Base-by-base conservation (phyloP, 106 monocot species). In the Xerophyta viscosa region DNA sequence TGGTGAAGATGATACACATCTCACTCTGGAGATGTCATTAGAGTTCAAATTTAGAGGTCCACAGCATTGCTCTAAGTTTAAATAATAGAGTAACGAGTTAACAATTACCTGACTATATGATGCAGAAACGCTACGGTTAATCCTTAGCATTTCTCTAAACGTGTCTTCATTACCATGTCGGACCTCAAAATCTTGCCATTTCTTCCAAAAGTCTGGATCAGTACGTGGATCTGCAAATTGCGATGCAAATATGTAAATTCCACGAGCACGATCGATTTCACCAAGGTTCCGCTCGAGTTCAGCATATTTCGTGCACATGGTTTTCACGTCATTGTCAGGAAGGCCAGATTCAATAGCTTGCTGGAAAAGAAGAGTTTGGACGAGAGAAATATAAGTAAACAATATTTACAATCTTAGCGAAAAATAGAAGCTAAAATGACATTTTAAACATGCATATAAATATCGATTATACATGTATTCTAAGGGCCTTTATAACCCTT, bases 261-360 rank as follows among this genome's bases (percentile, higher is more conserved):
- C 78, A 66, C 90, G 89, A 24, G 90, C 85, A 55, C 98, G 85
- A 46, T 90, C 98, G 27, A 98, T 90, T 67, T 98, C 98, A 50
- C 90, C 98, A 2, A 98, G 66, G 29, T 56, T 90, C 66, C 82
- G 78, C 63, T 98, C 98, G 37, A 98, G 90, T 52, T 98, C 98
- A 19, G 98, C 98, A 50, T 86, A 98, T 54, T 80, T 98, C 66
- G 86, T 53, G 66, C 82, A 86, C 98, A 98, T 98, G 27, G 73
- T 62, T 55, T 80, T 90, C 7, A 75, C 82, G 64, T 86, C 89
- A 24, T 64, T 82, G 43, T 81, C 77, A 23, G 98, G 90, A 31
- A 98, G 86, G 31, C 86, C 98, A 37, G 98, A 84, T 59, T 98
- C 98, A 29, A 98, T 98, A 15, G 98, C 89, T 90, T 90, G 89